These are phyloP conservation scores for Xanthoparmelia taractica DNA, from an alignment of 495 filamentous ascomycete genomes.

Conservation along the genomic window DNA sequence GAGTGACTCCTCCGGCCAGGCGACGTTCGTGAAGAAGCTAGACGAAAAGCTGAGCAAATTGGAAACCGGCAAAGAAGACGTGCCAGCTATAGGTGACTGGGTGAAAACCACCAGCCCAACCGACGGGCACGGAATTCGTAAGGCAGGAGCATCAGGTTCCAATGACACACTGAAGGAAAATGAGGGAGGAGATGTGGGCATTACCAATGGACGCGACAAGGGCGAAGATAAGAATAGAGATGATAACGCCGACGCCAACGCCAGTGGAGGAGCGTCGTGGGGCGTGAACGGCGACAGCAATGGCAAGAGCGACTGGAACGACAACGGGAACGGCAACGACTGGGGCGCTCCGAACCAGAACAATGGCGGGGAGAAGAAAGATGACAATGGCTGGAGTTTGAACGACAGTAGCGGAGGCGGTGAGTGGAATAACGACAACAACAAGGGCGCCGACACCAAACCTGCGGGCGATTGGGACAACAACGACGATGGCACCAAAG, in stretches of 20 bases:
- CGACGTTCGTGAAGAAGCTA: background rate
- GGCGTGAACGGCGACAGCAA: background rate
- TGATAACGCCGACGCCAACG: background rate
- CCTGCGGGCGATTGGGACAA: background rate
- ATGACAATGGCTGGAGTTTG: constrained; percentile 6
- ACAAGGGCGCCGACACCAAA: background rate
- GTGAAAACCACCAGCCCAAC: constrained; percentile 10
- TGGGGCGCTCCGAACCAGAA: constrained; percentile 1
- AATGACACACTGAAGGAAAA: background rate
- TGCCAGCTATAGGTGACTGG: constrained; percentile 4
- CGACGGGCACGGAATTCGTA: background rate
- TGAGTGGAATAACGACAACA: background rate
- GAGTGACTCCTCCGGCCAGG: constrained; percentile 1
- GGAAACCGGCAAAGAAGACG: constrained; percentile 3
- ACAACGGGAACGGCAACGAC: constrained; percentile 1
- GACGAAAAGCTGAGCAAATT: constrained; percentile 10
- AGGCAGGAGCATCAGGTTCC: background rate
- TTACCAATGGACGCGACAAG: no score
- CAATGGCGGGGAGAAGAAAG: constrained; percentile 1
- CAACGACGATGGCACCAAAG: background rate
- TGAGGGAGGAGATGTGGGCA: background rate
- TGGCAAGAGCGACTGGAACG: background rate
- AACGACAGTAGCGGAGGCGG: background rate
- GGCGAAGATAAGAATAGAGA: background rate
- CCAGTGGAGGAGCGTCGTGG: background rate